These are phyloP conservation scores for Leptodontidium sp. DNA, from an alignment of 2,329 filamentous ascomycete species.

Conservation along the genomic window DNA sequence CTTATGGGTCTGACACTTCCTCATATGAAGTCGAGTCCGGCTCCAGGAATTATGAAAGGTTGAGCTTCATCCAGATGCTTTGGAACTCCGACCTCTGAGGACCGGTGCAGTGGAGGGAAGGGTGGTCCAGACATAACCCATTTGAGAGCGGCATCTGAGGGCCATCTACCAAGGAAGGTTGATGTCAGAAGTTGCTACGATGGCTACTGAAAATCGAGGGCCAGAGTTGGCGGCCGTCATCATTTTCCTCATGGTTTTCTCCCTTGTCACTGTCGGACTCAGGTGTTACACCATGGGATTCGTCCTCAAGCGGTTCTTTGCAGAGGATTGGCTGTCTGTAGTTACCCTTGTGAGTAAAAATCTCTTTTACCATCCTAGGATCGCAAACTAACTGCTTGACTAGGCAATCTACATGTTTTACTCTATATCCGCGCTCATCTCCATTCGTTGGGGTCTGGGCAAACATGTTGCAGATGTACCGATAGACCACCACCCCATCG, in stretches of 20 bases:
- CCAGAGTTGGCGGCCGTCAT: conserved; percentile 30
- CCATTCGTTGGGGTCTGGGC: conserved; percentile 34
- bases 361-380: background rate
- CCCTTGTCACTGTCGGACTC: conserved; percentile 49
- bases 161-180: background rate
- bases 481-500: conserved; percentile 20
- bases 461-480: conserved; percentile 30
- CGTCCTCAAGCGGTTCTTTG: conserved; percentile 52
- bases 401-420: conserved; percentile 31
- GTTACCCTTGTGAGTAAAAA: conserved; percentile 51
- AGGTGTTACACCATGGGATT: conserved; percentile 55
- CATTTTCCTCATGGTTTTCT: conserved; percentile 46
- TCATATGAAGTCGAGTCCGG: conserved; percentile 1
- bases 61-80: background rate
- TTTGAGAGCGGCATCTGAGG: too few species aligned
- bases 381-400: background rate
- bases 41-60: background rate
- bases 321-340: conserved; percentile 59
- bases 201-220: conserved; percentile 24
- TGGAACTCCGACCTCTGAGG: background rate
- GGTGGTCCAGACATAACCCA: background rate
- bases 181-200: background rate
- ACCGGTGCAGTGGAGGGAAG: background rate
- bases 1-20: background rate
- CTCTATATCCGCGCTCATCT: conserved; percentile 24